These are phyloP conservation scores for Leucocoprinus birnbaumii DNA, from an alignment of 768 basidiomycete genomes.

Conservation along the genomic window DNA sequence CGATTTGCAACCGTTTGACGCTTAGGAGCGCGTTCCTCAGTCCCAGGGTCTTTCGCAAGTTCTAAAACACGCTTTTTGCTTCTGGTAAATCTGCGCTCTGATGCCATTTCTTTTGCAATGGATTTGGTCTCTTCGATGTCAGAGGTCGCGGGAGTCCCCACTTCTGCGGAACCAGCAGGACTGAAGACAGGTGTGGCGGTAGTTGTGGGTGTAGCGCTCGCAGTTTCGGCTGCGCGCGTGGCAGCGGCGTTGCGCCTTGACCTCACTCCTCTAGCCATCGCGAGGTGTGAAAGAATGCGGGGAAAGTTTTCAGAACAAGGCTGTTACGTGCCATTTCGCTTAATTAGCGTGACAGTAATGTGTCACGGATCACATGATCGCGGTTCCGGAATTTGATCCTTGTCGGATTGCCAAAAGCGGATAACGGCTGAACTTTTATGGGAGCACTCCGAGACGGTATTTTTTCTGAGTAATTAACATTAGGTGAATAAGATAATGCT, in stretches of 20 bases:
- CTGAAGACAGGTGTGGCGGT: constrained; percentile 52
- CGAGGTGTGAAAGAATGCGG: constrained; percentile 3
- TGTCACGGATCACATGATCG: constrained; percentile 8
- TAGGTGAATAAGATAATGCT: background rate
- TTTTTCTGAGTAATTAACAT: too few relatives aligned
- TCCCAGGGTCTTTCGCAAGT: constrained; percentile 19
- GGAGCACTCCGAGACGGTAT: too few relatives aligned
- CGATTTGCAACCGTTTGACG: constrained; percentile 30
- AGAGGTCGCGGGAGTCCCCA: constrained; percentile 57
- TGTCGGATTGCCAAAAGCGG: background rate
- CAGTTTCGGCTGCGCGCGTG: background rate
- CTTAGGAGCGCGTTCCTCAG: constrained; percentile 25
- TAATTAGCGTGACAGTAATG: constrained; percentile 10
- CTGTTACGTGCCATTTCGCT: background rate
- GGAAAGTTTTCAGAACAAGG: constrained; percentile 2
- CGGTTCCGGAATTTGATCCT: background rate
- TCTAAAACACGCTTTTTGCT: constrained; percentile 24
- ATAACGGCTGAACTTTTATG: too few relatives aligned
- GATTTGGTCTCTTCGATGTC: constrained; percentile 25
- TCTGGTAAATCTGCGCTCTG: constrained; percentile 16
- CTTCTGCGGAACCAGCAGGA: constrained; percentile 37
- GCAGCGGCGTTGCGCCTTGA: background rate
- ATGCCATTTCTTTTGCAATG: constrained; percentile 16
- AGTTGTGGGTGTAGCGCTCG: constrained; percentile 31
- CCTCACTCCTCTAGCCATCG: constrained; percentile 2